Percentiles rank a stretch among this genome's conserved stretches.
phyloP scores from a whole-genome alignment of 2,329 filamentous ascomycete genomes.

The Atkinsonella hypoxylon region DNA sequence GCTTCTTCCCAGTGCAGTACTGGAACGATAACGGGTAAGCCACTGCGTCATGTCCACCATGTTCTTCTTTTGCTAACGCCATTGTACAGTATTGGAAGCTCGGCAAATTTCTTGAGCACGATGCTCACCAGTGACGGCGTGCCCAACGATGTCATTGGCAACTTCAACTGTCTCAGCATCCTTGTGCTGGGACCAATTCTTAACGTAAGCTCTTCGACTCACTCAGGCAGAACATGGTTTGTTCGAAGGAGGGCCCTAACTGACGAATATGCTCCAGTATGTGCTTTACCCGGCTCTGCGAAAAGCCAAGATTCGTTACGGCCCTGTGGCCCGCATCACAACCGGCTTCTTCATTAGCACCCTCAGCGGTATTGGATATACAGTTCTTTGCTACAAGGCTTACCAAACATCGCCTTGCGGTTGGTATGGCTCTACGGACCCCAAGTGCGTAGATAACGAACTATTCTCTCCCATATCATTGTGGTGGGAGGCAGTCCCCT shows the following conservation, averaged over 20 bases:
- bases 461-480: constrained; percentile 14
- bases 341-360: constrained; percentile 40
- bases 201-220: constrained; percentile 8
- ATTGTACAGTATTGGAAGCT: constrained; percentile 19
- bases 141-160: constrained; percentile 48
- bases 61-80: neutral
- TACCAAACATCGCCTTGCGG: constrained; percentile 42
- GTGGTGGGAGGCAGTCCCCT: constrained; percentile 14
- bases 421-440: constrained; percentile 14
- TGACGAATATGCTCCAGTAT: constrained; percentile 7
- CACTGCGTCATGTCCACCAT: neutral
- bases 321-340: constrained; percentile 44
- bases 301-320: constrained; percentile 39
- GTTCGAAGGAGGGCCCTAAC: neutral
- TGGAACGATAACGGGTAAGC: constrained; percentile 25
- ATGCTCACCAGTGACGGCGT: constrained; percentile 35
- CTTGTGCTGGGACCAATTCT: constrained; percentile 30
- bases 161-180: constrained; percentile 47
- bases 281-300: constrained; percentile 44
- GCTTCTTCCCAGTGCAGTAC: constrained; percentile 28
- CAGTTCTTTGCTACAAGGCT: constrained; percentile 45
- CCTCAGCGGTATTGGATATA: constrained; percentile 41
- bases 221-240: neutral
- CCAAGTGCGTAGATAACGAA: constrained; percentile 11
- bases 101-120: constrained; percentile 25